Percentiles rank a stretch among this genome's conserved stretches.
Conservation (phyloP, 2,329 filamentous ascomycete genomes). For the Capronia coronata region DNA sequence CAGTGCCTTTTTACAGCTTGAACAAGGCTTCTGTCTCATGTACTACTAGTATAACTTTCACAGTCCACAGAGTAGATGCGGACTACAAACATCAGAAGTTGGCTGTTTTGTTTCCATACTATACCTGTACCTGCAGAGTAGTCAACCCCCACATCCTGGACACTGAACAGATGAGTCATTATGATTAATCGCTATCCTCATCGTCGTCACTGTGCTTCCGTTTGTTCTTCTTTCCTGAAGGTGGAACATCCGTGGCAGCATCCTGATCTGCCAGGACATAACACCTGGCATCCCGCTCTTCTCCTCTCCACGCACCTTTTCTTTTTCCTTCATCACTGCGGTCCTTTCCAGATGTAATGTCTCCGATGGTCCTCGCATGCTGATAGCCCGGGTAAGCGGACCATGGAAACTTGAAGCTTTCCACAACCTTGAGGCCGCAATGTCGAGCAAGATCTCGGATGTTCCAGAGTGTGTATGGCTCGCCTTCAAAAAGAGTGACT, state of each 20-base stretch:
- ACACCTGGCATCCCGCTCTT: conserved; percentile 43
- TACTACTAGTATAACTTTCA: too few relatives aligned
- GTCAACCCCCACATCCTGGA: too few relatives aligned
- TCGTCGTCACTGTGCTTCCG: conserved; percentile 32
- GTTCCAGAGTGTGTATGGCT: conserved; percentile 96
- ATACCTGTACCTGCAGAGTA: too few relatives aligned
- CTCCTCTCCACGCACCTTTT: conserved; percentile 43
- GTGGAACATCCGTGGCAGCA: conserved; percentile 28
- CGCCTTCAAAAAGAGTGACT: conserved; percentile 84
- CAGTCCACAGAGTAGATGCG: too few relatives aligned
- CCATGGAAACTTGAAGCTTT: conserved; percentile 45
- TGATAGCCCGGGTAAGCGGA: conserved; percentile 42
- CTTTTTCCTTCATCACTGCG: conserved; percentile 24
- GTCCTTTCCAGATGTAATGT: conserved; percentile 38
- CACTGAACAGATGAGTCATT: too few relatives aligned
- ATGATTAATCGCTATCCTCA: conserved; percentile 25
- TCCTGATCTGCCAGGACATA: conserved; percentile 42
- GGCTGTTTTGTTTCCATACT: too few relatives aligned
- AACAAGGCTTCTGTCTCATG: too few relatives aligned
- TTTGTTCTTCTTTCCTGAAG: conserved; percentile 29
- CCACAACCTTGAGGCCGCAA: conserved; percentile 41
- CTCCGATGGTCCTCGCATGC: conserved; percentile 43
- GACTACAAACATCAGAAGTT: too few relatives aligned
- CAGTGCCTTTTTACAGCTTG: too few relatives aligned
- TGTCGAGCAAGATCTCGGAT: conserved; percentile 79